Percentiles rank a stretch among this genome's conserved stretches.
phyloP scores from a whole-genome alignment of 441 rosid species.

The Populus tomentosa region DNA sequence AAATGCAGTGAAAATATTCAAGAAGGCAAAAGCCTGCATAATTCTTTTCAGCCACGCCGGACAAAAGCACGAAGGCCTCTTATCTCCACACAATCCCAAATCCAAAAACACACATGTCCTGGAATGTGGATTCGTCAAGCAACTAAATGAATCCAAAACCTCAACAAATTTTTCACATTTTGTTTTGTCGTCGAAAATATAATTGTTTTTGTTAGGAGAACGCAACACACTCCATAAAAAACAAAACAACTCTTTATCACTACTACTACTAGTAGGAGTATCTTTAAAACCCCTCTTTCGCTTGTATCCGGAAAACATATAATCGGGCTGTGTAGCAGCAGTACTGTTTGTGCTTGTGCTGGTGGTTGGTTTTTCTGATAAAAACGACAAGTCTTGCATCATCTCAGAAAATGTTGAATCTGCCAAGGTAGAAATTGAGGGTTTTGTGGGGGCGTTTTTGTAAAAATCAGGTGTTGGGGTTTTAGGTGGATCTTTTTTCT shows the following conservation, averaged over 20 bases:
- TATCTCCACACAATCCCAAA: slow-evolving; percentile 6
- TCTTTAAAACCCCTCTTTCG: slow-evolving; percentile 20
- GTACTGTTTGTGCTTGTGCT: background rate
- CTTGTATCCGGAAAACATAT: slow-evolving; percentile 20
- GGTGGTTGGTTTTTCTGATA: slow-evolving; percentile 24
- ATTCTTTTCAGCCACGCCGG: slow-evolving; percentile 70
- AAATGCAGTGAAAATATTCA: slow-evolving; percentile 54
- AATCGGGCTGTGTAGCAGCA: background rate
- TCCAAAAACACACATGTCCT: slow-evolving; percentile 49
- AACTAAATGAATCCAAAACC: slow-evolving; percentile 57
- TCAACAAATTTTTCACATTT: slow-evolving; percentile 55
- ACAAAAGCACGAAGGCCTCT: slow-evolving; percentile 45
- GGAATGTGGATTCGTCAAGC: slow-evolving; percentile 50
- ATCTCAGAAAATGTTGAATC: slow-evolving; percentile 55
- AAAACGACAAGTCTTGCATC: slow-evolving; percentile 48
- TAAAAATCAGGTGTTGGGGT: slow-evolving; percentile 33
- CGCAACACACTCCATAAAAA: slow-evolving; percentile 47
- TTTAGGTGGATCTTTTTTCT: slow-evolving; percentile 46
- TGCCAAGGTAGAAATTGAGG: slow-evolving; percentile 37
- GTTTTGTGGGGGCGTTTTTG: slow-evolving; percentile 13
- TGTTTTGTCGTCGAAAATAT: slow-evolving; percentile 39
- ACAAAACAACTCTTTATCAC: slow-evolving; percentile 29
- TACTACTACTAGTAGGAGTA: slow-evolving; percentile 18
- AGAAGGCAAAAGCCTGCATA: slow-evolving; percentile 62
- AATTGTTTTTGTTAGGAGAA: slow-evolving; percentile 28